These are phyloP conservation scores for Emmonsia crescens DNA, from an alignment of 2,329 filamentous ascomycete genomes.

Conservation along the genomic window DNA sequence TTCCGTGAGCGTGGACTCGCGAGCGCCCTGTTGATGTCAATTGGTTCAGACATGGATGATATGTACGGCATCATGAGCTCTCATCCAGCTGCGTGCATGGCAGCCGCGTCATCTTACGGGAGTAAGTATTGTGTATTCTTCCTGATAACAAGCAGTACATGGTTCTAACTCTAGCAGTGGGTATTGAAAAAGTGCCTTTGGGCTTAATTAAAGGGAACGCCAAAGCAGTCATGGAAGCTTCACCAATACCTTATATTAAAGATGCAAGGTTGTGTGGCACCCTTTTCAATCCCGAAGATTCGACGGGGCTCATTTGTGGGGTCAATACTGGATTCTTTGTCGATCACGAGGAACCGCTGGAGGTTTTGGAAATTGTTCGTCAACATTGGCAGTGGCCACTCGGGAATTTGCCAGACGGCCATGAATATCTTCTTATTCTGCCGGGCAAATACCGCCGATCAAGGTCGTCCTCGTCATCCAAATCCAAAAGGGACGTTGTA, in stretches of 20 bases:
- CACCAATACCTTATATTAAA: constrained; percentile 31
- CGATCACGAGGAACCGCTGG: constrained; percentile 28
- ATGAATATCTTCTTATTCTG: constrained; percentile 24
- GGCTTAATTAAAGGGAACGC: too few relatives aligned
- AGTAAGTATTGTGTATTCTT: constrained; percentile 10
- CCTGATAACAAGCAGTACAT: neutral
- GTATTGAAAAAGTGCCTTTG: neutral
- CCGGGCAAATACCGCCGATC: constrained; percentile 4
- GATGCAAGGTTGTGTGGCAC: constrained; percentile 27
- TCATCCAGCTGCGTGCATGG: constrained; percentile 14
- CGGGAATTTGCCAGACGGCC: constrained; percentile 23
- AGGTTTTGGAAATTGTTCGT: constrained; percentile 20
- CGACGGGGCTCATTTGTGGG: constrained; percentile 23
- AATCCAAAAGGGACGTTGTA: neutral
- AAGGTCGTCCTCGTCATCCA: constrained; percentile 4
- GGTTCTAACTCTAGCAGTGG: neutral
- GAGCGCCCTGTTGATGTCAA: constrained; percentile 21
- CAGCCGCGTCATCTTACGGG: constrained; percentile 15
- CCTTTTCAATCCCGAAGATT: constrained; percentile 25
- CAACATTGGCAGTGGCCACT: constrained; percentile 22
- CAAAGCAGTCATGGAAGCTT: constrained; percentile 23
- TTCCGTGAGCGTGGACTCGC: constrained; percentile 31
- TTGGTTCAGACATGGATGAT: constrained; percentile 22
- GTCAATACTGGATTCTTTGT: constrained; percentile 31
- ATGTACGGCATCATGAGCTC: constrained; percentile 24